Evolutionary conservation across 2,329 filamentous ascomycete species (phyloP), one percentile per base, ranked within the genome.

Genomic region (Pseudogymnoascus pannorum): DNA sequence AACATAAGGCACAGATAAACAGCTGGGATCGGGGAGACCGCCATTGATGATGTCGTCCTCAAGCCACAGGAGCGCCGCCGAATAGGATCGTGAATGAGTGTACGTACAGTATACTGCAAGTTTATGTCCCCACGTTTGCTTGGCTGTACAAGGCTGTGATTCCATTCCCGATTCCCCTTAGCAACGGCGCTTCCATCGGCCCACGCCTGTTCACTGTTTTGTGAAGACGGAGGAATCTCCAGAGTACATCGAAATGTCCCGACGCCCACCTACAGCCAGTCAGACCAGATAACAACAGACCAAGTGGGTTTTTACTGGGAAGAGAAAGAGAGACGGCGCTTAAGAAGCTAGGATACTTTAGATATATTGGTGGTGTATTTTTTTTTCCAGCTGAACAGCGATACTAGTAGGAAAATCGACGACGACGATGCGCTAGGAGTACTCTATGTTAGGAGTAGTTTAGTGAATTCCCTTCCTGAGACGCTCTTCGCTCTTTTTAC

Each of bases 221-320:
- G 48, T 54, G 48, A 31, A 9, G 48, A 31, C 24, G 9, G 48
- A 54, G n/a, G 48, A 54, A 26, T 12, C 24, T 54, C n/a, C 9
- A 54, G 48, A 54, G 48, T 54, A 54, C 48, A 54, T 54, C 48
- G n/a, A 54, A 54, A 54, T 54, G 8, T 31, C 48, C 48, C 24
- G 26, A n/a, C 11, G 24, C 48, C 48, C 24, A 54, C 48, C n/a
- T 14, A 20, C 24, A 54, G n/a, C 48, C 48, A 54, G 48, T 54
- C n/a, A 54, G 24, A 54, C 48, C 1, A 11, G 4, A 54, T 31
- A 54, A 14, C 24, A 54, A 54, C 24, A 54, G 48, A 18, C 26
- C 24, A 54, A 54, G 48, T 54, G 48, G 48, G 48, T 31, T 54
- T n/a, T 42, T n/a, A n/a, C 8, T 54, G 48, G 16, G 48, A 18